Evolutionary conservation across 1,139 yeast species (phyloP), one percentile per base, ranked within the genome.

Genomic region (Saccharomycopsis hybrid): DNA sequence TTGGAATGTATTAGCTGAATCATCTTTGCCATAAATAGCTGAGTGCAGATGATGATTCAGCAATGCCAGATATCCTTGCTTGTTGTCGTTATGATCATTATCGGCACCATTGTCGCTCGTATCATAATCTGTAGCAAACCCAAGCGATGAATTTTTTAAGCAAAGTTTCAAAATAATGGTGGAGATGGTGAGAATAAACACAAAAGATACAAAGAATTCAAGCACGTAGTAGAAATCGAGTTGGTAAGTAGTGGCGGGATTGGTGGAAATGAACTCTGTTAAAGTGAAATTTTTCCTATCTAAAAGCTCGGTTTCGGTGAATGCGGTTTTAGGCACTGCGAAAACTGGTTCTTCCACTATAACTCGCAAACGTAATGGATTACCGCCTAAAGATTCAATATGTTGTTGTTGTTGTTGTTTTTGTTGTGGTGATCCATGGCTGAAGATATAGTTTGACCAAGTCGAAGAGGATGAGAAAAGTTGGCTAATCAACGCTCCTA

Each of bases 201-300:
- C 58, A 37, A 76, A 51, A 5, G 72, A 66, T 1, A 76, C 65
- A 9, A 69, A 52, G 54, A 74, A 72, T 58, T 77, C 80, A 43
- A 74, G 55, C 3, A 72, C 54, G 52, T 69, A 72, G 50, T 63
- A 67, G n/a, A 64, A 54, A 56, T 72, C 75, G 55, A 69, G 69
- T 44, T 62, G 64, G 58, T 67, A 68, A 9, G 65, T 58, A 2
- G 65, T 57, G 24, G 53, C 49, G 9, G 58, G 54, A n/a, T 55
- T 56, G 43, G 48, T 18, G 18, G 18, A 18, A 18, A 18, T 18
- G 18, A 18, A 18, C 18, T 18, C 18, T 18, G 18, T 18, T 18
- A 18, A 18, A 18, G 18, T 18, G 18, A 18, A 18, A 18, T 18
- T 18, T 18, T 18, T 18, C 18, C 18, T 18, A 18, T 18, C 18